Conservation (phyloP, 176 grass and related monocot genomes). For the Elaeis guineensis region DNA sequence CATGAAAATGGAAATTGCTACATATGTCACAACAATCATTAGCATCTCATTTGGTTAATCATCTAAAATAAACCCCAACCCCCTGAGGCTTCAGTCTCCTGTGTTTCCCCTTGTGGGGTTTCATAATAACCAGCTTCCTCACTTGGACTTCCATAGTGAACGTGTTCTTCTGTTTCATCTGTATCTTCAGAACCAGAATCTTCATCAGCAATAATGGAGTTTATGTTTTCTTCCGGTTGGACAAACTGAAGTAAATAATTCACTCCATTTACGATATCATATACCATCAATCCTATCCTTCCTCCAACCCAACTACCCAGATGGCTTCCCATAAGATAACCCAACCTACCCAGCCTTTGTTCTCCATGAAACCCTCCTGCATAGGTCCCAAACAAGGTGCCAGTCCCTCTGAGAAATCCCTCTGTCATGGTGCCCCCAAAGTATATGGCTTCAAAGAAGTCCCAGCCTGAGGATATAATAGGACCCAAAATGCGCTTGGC, state of each 20-base stretch:
- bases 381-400: slow-evolving; percentile 90
- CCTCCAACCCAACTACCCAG: slow-evolving; percentile 90
- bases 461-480: slow-evolving; percentile 88
- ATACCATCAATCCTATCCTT: slow-evolving; percentile 94
- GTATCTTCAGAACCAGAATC: slow-evolving; percentile 29
- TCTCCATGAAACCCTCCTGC: slow-evolving; percentile 76
- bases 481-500: slow-evolving; percentile 86
- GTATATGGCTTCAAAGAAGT: slow-evolving; percentile 98
- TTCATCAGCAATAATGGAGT: slow-evolving; percentile 15
- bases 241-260: slow-evolving; percentile 53
- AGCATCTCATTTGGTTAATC: not conserved
- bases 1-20: too few relatives aligned
- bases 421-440: slow-evolving; percentile 81
- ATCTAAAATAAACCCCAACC: slow-evolving; percentile 47
- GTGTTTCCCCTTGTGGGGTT: slow-evolving; percentile 18
- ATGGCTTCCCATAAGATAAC: slow-evolving; percentile 89
- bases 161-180: slow-evolving; percentile 21
- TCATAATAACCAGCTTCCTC: slow-evolving; percentile 30
- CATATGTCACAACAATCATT: too few relatives aligned
- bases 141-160: slow-evolving; percentile 1
- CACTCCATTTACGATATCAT: slow-evolving; percentile 78
- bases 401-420: slow-evolving; percentile 72
- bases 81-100: slow-evolving; percentile 25
- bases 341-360: slow-evolving; percentile 70
- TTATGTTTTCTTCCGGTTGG: slow-evolving; percentile 27